These are phyloP conservation scores for Diatrype stigma DNA, from an alignment of 2,329 filamentous ascomycete species.

Conservation along the genomic window DNA sequence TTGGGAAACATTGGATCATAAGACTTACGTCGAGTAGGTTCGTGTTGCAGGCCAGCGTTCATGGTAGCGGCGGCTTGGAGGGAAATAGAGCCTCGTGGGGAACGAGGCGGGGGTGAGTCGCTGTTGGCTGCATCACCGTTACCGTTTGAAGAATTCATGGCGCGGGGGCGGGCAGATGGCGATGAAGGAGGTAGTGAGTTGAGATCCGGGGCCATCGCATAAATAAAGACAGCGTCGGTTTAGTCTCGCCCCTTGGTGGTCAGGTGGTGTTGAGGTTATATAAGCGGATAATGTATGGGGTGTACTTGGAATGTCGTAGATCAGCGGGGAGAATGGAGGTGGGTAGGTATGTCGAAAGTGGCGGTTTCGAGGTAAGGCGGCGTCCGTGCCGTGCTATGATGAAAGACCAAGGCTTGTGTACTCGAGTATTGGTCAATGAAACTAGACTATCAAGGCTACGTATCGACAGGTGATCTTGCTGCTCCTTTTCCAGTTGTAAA, in stretches of 20 bases:
- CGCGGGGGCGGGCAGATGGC: constrained; percentile 32
- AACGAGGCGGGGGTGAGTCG: constrained; percentile 58
- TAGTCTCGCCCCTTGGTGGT: not conserved
- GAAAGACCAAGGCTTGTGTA: not conserved
- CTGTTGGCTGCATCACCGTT: constrained; percentile 28
- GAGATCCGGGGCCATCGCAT: constrained; percentile 50
- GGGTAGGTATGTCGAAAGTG: not conserved
- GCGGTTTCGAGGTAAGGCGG: not conserved
- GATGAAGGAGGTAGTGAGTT: constrained; percentile 54
- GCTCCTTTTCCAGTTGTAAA: not conserved
- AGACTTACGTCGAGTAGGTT: constrained; percentile 53
- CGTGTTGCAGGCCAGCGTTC: constrained; percentile 70
- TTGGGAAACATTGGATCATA: not conserved
- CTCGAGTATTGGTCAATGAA: too few species aligned
- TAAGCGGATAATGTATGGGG: not conserved
- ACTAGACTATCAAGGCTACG: not conserved
- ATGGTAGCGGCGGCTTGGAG: constrained; percentile 73
- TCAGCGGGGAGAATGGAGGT: not conserved
- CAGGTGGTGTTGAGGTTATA: not conserved
- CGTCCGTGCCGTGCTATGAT: not conserved
- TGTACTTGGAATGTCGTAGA: not conserved
- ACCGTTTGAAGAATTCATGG: constrained; percentile 29
- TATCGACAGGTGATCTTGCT: not conserved
- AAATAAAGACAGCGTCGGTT: not conserved
- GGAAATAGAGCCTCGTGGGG: constrained; percentile 55